Evolutionary conservation across 2,329 filamentous ascomycete genomes (phyloP), one percentile per base, ranked within the genome.

Genomic region (Cladorrhinum sp.): DNA sequence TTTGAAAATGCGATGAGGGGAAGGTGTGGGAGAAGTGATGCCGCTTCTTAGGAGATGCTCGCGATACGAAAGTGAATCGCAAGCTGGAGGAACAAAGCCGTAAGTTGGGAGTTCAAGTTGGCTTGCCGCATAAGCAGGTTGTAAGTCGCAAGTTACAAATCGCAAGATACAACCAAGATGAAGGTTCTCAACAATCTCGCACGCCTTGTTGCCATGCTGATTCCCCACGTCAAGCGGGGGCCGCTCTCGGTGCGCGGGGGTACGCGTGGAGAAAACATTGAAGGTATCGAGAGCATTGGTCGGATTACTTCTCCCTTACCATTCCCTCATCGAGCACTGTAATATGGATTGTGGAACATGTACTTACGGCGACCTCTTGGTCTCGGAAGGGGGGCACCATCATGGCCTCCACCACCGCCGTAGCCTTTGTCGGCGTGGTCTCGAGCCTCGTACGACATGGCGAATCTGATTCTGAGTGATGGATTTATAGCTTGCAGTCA

Each of bases 291-390:
- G n/a, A 53, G 23, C 24, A 50, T 50, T 24, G 24, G 49, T 10
- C 49, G 49, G n/a, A 13, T 23, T 49, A 18, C 12, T 36, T 23
- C 29, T 18, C 27, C 41, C 24, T 18, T 23, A 22, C n/a, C 18
- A 32, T 10, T 25, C 22, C 20, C 13, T 23, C 22, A 23, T 22
- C 45, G 29, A 36, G 50, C 38, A 25, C 22, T n/a, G n/a, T n/a
- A n/a, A 27, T 9, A 2, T 2, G 22, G 20, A 25, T 13, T 12
- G 22, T 32, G 20, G 48, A 45, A 24, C 18, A 23, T 59, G 8
- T 50, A 68, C 68, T 67, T 62, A 69, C 68, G 65, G 55, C 67
- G 61, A 10, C 68, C 67, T 61, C 67, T 41, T 3, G 64, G 65
- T 36, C 66, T 62, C 16, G 64, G 62, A 10, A 58, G 61, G 18